Conservation (phyloP, 2,329 filamentous ascomycete species). For the Gnomoniopsis smithogilvyi region DNA sequence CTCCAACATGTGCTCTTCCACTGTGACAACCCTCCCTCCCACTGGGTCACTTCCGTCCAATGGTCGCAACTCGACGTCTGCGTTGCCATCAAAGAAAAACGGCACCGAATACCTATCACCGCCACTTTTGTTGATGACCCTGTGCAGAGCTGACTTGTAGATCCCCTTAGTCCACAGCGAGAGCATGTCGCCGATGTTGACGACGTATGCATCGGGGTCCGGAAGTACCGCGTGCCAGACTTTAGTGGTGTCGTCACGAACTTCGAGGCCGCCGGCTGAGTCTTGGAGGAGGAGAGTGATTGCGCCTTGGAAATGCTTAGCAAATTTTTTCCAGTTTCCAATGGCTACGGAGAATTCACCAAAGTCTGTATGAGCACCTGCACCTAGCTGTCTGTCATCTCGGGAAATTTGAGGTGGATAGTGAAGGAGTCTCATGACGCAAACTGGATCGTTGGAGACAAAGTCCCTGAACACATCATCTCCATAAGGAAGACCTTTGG, state of each 20-base stretch:
- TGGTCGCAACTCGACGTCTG: constrained; percentile 34
- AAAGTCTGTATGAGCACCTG: constrained; percentile 53
- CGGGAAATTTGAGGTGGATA: constrained; percentile 40
- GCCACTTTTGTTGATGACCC: constrained; percentile 50
- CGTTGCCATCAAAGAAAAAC: constrained; percentile 54
- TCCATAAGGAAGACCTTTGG: constrained; percentile 37
- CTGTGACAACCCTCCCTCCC: constrained; percentile 24
- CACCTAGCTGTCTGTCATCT: constrained; percentile 31
- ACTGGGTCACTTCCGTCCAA: constrained; percentile 28
- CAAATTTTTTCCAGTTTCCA: not conserved
- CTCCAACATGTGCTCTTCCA: constrained; percentile 31
- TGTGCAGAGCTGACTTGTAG: constrained; percentile 52
- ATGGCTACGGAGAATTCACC: constrained; percentile 25
- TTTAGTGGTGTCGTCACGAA: constrained; percentile 40
- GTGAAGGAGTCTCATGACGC: constrained; percentile 43
- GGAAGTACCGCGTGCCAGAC: constrained; percentile 44
- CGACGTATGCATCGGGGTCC: constrained; percentile 43
- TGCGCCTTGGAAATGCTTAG: constrained; percentile 24
- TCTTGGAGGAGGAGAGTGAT: constrained; percentile 55
- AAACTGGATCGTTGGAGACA: constrained; percentile 37
- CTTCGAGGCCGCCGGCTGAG: constrained; percentile 46
- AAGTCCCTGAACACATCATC: constrained; percentile 41
- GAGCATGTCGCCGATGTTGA: constrained; percentile 50
- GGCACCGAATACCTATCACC: constrained; percentile 54
- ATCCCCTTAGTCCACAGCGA: constrained; percentile 47